phyloP scores from a whole-genome alignment of 441 rosid species.

The Eutrema salsugineum region DNA sequence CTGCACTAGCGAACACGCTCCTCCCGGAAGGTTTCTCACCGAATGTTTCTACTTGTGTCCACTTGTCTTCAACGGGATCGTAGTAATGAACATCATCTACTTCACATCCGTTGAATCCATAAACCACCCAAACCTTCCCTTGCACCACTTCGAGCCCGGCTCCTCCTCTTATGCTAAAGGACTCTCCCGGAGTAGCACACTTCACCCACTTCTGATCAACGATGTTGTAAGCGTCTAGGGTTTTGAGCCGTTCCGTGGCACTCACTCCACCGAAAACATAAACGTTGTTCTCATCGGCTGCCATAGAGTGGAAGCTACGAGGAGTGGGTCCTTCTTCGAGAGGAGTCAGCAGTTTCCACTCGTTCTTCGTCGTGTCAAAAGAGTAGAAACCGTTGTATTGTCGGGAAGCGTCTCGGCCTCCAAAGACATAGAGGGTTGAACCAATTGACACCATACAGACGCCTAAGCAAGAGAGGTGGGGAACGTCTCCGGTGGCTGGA shows the following conservation, averaged over 20 bases:
- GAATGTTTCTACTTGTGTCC: slow-evolving; percentile 58
- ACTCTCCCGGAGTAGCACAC: slow-evolving; percentile 47
- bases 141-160: slow-evolving; percentile 57
- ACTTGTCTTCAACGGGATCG: slow-evolving; percentile 40
- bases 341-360: slow-evolving; percentile 57
- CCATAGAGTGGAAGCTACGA: slow-evolving; percentile 79
- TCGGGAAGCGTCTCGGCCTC: slow-evolving; percentile 66
- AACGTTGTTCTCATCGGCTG: slow-evolving; percentile 51
- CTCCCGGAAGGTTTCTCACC: slow-evolving; percentile 68
- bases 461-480: slow-evolving; percentile 72
- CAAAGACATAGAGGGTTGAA: slow-evolving; percentile 61
- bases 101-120: slow-evolving; percentile 76
- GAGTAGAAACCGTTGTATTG: slow-evolving; percentile 71
- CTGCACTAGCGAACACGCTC: slow-evolving; percentile 66
- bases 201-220: slow-evolving; percentile 50
- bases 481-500: slow-evolving; percentile 55
- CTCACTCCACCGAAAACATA: slow-evolving; percentile 85
- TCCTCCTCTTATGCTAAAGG: slow-evolving; percentile 61
- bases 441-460: slow-evolving; percentile 69
- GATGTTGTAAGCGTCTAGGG: slow-evolving; percentile 66
- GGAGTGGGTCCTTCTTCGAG: slow-evolving; percentile 53
- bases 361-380: slow-evolving; percentile 47
- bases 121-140: slow-evolving; percentile 77
- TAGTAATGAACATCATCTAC: slow-evolving; percentile 64
- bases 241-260: slow-evolving; percentile 54